Base-by-base conservation (phyloP, 208 protist genomes). In the Strigomonas galati region DNA sequence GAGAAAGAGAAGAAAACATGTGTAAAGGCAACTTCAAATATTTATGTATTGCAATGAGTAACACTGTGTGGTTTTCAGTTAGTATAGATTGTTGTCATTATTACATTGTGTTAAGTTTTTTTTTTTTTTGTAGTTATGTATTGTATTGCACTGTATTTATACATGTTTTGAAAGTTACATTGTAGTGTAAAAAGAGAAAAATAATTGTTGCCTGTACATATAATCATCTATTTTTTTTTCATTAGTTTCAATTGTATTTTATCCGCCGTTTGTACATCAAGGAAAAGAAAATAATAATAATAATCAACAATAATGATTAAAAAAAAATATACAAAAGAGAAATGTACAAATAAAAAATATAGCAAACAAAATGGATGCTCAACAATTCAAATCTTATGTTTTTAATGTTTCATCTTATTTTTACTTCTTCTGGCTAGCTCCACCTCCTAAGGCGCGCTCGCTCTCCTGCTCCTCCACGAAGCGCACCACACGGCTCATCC, bases 401-500 rank as follows among this genome's bases (percentile, higher is more conserved):
- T 56, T n/a, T 14, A 56, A 28, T 26, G 51, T 14, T 28, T 10
- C 10, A 10, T 7, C 23, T 56, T 26, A 10, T 56, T 56, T 28
- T 56, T 56, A 28, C 26, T 56, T 56, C 17, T 28, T 56, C 7
- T 23, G 10, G 51, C 51, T 56, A 26, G 14, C n/a, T 56, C 51
- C 51, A 26, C 51, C 51, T 17, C 26, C 23, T 17, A 10, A n/a
- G 23, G 14, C 19, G 51, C 12, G 14, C 26, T 24, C 37, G 58
- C n/a, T 14, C 15, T 51, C 32, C 17, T 66, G 48, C 12, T 71
- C 49, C 23, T 67, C 60, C 44, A 84, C 64, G 57, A 82, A 91
- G 21, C 64, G 51, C 14, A 69, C 75, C 21, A 94, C 56, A 24
- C 82, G 79, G 9, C 65, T 30, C 79, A 91, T 87, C 88, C 88